Percentiles rank a stretch among this genome's conserved stretches.
Evolutionary conservation across 129 eudicot species (phyloP).

Genomic region (Calendula officinalis): DNA sequence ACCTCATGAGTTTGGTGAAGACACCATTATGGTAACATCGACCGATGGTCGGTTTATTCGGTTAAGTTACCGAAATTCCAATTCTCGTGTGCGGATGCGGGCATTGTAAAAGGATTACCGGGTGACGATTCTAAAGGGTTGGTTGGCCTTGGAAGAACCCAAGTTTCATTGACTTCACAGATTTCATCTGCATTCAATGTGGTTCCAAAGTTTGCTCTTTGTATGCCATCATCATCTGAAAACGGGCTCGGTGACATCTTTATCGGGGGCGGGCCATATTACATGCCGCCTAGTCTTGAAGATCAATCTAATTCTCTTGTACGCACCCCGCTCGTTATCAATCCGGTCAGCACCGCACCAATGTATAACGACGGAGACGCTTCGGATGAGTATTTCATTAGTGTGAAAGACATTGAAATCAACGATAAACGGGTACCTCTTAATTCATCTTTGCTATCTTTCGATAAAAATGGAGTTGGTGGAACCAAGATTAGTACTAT

Average conservation of each 20-base stretch:
- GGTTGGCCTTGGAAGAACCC: slow-evolving; percentile 37
- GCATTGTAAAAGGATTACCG: slow-evolving; percentile 23
- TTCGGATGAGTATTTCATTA: slow-evolving; percentile 19
- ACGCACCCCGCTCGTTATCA: slow-evolving; percentile 42
- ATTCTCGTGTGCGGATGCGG: slow-evolving; percentile 28
- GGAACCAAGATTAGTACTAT: slow-evolving; percentile 61
- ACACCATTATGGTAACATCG: slow-evolving; percentile 16
- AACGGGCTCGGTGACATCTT: slow-evolving; percentile 33
- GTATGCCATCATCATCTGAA: slow-evolving; percentile 33
- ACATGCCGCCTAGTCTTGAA: slow-evolving; percentile 10
- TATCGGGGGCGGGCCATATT: slow-evolving; percentile 43
- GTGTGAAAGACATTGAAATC: slow-evolving; percentile 23
- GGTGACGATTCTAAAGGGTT: slow-evolving; percentile 31
- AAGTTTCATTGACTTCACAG: slow-evolving; percentile 29
- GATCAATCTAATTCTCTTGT: slow-evolving; percentile 22
- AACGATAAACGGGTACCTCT: slow-evolving; percentile 26
- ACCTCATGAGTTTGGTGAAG: slow-evolving; percentile 30
- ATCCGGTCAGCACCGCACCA: slow-evolving; percentile 36
- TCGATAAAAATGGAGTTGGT: slow-evolving; percentile 44
- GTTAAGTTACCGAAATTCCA: not conserved
- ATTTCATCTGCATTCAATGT: slow-evolving; percentile 31
- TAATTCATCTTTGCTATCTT: slow-evolving; percentile 30
- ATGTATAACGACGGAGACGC: slow-evolving; percentile 8
- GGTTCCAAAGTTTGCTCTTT: slow-evolving; percentile 43
- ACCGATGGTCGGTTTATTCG: slow-evolving; percentile 13